Base-by-base conservation (phyloP, 164 flowering plant species). In the Cinnamomum micranthum region DNA sequence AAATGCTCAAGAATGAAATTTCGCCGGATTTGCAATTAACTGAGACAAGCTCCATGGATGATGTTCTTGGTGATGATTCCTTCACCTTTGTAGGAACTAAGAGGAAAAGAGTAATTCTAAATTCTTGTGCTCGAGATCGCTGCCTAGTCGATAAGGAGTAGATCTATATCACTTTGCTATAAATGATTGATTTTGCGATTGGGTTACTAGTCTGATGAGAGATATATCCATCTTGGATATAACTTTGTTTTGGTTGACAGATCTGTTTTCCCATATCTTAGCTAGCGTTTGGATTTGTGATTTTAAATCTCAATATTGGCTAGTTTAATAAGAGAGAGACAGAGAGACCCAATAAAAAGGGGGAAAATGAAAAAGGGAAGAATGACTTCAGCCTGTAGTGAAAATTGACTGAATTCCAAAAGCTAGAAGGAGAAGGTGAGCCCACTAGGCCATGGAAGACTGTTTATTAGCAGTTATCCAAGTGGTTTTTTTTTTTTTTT, bases 11-110 rank as follows among this genome's bases (percentile, higher is more conserved):
- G 33, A 22, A 35, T 35, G 55, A 73, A 47, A 67, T 79, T 17
- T 70, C 84, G 3, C 86, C 86, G 10, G 82, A 84, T 50, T 65
- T 77, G 22, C 79, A 86, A 2, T 75, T 86, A 4, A 75, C 68
- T 22, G 73, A 50, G 59, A 71, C 75, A 35, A 78, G 47, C 47
- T 41, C 47, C 47, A 41, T 41, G 47, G 47, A 41, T 41, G 47
- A 41, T 41, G 47, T 41, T 41, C 47, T 41, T 9, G 47, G 78
- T 50, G 76, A 52, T 67, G 75, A 81, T 65, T 78, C 80, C 22
- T 33, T 71, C 55, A 71, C 76, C 59, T 73, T 87, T 50, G 80
- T 74, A 35, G 74, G 77, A 55, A 73, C 13, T 55, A 85, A 85
- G 79, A 83, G 87, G 77, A 88, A 75, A 78, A 78, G 85, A 73